Evolutionary conservation across 257 asterid species (phyloP).

Genomic region (Nicotiana undulata): DNA sequence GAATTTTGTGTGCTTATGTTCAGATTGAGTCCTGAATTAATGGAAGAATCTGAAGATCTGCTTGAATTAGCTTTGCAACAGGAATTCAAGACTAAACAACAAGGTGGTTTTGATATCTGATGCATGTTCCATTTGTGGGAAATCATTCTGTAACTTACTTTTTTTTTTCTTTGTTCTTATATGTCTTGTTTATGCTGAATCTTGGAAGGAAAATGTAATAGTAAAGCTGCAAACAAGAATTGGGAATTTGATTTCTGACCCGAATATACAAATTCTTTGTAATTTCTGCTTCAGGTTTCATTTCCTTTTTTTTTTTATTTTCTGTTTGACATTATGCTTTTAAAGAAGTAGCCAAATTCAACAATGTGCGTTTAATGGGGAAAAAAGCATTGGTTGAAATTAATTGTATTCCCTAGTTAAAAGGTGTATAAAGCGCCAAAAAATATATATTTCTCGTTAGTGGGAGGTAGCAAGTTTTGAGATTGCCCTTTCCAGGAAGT

Average conservation of each 20-base stretch:
- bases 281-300: neutral
- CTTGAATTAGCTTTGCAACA: constrained; percentile 42
- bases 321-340: neutral
- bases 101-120: neutral
- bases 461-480: too few species aligned
- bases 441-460: too few species aligned
- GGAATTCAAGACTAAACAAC: neutral
- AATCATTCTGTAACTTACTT: neutral
- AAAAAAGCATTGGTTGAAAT: too few species aligned
- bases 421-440: too few species aligned
- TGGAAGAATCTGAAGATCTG: constrained; percentile 49
- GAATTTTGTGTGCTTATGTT: constrained; percentile 86
- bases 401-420: too few species aligned
- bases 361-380: too few species aligned
- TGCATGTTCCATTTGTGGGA: neutral
- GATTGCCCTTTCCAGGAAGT: too few species aligned
- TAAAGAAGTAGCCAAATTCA: neutral
- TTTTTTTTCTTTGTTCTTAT: neutral
- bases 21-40: constrained; percentile 72
- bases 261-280: neutral
- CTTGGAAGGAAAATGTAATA: neutral
- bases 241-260: neutral
- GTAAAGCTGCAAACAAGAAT: neutral
- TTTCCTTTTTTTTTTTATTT: too few species aligned
- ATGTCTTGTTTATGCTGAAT: neutral